Evolutionary conservation across 768 basidiomycete species (phyloP).

Genomic region (Plicaturopsis crispa): DNA sequence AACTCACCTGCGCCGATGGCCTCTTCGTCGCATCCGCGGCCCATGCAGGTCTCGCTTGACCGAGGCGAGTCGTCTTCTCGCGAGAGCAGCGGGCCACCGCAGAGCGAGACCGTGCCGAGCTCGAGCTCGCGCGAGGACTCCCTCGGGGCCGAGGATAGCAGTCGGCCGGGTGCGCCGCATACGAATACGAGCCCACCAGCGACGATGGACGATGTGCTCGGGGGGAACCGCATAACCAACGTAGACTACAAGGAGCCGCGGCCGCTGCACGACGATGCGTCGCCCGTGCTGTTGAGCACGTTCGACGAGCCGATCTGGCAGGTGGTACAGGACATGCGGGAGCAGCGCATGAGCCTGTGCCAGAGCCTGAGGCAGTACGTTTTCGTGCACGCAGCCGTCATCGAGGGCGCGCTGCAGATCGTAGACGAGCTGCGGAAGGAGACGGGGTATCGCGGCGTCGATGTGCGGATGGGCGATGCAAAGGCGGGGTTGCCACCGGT

Average conservation of each 20-base stretch:
- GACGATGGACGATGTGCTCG: too few relatives aligned
- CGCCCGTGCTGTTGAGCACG: constrained; percentile 53
- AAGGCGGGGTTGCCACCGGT: constrained; percentile 2
- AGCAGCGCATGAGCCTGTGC: constrained; percentile 95
- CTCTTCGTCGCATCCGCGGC: too few relatives aligned
- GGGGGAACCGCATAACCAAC: too few relatives aligned
- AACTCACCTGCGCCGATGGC: constrained; percentile 11
- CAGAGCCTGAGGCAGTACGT: constrained; percentile 93
- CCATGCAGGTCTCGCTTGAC: too few relatives aligned
- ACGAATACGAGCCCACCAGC: too few relatives aligned
- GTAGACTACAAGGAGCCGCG: constrained; percentile 62
- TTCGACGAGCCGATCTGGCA: constrained; percentile 74
- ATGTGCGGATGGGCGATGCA: constrained; percentile 3
- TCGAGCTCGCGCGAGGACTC: constrained; percentile 1
- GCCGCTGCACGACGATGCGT: constrained; percentile 40
- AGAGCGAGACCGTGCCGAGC: constrained; percentile 7
- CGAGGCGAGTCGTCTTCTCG: too few relatives aligned
- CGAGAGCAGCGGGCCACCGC: too few relatives aligned
- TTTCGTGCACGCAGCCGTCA: constrained; percentile 81
- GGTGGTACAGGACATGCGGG: constrained; percentile 88
- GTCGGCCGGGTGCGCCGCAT: too few relatives aligned
- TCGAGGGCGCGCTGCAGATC: constrained; percentile 73
- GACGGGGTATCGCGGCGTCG: constrained; percentile 4
- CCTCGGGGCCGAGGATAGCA: too few relatives aligned
- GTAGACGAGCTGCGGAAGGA: constrained; percentile 60